A percentile compares a stretch with the other conserved stretches of the same genome.
phyloP scores from a whole-genome alignment of 1,284 basidiomycete genomes.

The Meira miltonrushii region DNA sequence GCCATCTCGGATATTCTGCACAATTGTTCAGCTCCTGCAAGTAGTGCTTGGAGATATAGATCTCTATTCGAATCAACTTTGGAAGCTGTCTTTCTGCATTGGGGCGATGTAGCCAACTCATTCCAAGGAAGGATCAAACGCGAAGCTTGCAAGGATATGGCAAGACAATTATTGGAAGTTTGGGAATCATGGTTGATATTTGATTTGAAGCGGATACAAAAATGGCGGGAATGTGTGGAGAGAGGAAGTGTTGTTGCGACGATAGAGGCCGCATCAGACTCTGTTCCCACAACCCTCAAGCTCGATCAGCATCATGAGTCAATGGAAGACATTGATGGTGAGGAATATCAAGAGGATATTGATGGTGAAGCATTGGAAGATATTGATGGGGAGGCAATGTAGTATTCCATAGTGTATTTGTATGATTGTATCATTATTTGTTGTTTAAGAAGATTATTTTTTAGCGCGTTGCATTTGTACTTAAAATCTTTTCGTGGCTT shows the following conservation, averaged over 20 bases:
- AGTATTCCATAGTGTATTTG: no score
- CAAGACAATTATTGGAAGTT: conserved; percentile 74
- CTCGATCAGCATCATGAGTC: no score
- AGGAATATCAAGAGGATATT: no score
- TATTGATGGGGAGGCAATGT: no score
- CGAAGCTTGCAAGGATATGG: conserved; percentile 65
- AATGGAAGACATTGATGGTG: no score
- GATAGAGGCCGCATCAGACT: no score
- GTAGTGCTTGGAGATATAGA: conserved; percentile 59
- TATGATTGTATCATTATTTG: no score
- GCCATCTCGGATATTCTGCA: conserved; percentile 95
- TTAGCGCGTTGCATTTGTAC: no score
- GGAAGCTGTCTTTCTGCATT: conserved; percentile 33
- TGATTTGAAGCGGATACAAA: conserved; percentile 60
- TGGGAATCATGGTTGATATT: conserved; percentile 82
- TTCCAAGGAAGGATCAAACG: conserved; percentile 36
- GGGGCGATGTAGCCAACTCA: conserved; percentile 24
- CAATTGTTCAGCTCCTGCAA: conserved; percentile 81
- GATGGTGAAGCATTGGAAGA: no score
- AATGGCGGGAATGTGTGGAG: background rate
- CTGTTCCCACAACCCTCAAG: no score
- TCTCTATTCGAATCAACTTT: conserved; percentile 27
- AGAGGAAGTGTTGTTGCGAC: background rate
- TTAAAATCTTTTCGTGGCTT: no score
- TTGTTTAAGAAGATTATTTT: no score